Evolutionary conservation across 179 eudicot genomes (phyloP), one percentile per base, ranked within the genome.

Genomic region (Vitellaria paradoxa): DNA sequence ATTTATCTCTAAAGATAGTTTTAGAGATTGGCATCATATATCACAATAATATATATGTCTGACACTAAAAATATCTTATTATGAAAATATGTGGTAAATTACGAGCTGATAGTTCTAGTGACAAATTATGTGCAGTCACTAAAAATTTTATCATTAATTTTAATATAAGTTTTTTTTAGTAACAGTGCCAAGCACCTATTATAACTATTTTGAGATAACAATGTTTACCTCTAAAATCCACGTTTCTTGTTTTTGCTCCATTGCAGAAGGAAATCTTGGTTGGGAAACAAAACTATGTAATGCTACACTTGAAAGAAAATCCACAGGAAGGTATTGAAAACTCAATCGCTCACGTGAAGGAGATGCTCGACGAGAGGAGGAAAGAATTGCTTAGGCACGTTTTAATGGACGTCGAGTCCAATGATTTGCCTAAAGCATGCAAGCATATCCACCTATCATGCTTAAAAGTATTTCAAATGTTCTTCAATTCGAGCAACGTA

Each of bases 401-500:
- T 17, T 75, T 82, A 23, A 74, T 53, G 37, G 82, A 82, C 13
- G 76, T 23, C 13, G 37, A 30, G 37, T 0, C 15, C 13, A 75
- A 55, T 65, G 79, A 78, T 73, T 64, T 80, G 52, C 69, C 81
- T 11, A 84, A 68, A 37, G 1, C 84, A 21, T 76, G 72, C 75
- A 87, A 79, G 66, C 61, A 70, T 30, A 40, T 83, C 17, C 90
- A 85, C 56, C 71, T 87, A 18, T 56, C 64, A n/a, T 75, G 82
- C 47, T 23, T 85, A 52, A 87, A 82, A 55, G 82, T 81, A 26
- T 87, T 85, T 73, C 80, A 83, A 17, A 87, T 87, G 90, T 82
- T 87, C 42, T 87, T 62, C 61, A 81, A 85, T 59, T 78, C 88
- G 0, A 23, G 45, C 40, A 85, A 87, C 61, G 40, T 73, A 26